Evolutionary conservation across 2,329 filamentous ascomycete genomes (phyloP).

Genomic region (Thermothelomyces thermophilus): DNA sequence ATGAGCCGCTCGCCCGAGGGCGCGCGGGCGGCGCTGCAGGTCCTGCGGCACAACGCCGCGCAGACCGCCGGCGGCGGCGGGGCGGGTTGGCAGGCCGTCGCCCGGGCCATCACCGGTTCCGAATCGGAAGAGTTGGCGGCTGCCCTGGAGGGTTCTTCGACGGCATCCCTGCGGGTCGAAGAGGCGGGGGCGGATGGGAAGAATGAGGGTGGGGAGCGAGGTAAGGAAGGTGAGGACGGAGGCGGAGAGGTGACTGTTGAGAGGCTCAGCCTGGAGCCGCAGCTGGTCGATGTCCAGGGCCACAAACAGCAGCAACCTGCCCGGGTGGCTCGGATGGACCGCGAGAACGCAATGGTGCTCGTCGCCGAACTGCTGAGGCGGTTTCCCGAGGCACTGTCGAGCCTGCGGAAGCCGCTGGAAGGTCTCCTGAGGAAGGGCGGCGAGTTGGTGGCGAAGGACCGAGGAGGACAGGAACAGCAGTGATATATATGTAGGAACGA

Average conservation of each 20-base stretch:
- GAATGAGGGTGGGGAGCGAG: not conserved
- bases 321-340: slow-evolving; percentile 46
- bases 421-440: slow-evolving; percentile 46
- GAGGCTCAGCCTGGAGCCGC: slow-evolving; percentile 39
- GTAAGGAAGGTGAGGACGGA: slow-evolving; percentile 12
- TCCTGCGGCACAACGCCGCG: slow-evolving; percentile 33
- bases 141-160: not conserved
- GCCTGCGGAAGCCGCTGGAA: slow-evolving; percentile 37
- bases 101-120: slow-evolving; percentile 43
- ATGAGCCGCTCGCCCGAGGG: slow-evolving; percentile 49
- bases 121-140: slow-evolving; percentile 5
- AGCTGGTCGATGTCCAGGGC: slow-evolving; percentile 36
- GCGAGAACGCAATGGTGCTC: slow-evolving; percentile 56
- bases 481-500: not conserved
- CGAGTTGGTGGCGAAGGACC: slow-evolving; percentile 33
- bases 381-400: slow-evolving; percentile 35
- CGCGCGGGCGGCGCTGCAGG: slow-evolving; percentile 37
- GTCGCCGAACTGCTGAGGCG: slow-evolving; percentile 48
- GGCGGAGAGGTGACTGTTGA: slow-evolving; percentile 25
- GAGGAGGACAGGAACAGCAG: slow-evolving; percentile 10
- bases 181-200: not conserved
- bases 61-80: not conserved
- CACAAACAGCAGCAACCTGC: slow-evolving; percentile 29
- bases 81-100: slow-evolving; percentile 40
- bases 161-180: not conserved